Base-by-base conservation (phyloP, 768 basidiomycete species). In the Tricholoma saponaceum region DNA sequence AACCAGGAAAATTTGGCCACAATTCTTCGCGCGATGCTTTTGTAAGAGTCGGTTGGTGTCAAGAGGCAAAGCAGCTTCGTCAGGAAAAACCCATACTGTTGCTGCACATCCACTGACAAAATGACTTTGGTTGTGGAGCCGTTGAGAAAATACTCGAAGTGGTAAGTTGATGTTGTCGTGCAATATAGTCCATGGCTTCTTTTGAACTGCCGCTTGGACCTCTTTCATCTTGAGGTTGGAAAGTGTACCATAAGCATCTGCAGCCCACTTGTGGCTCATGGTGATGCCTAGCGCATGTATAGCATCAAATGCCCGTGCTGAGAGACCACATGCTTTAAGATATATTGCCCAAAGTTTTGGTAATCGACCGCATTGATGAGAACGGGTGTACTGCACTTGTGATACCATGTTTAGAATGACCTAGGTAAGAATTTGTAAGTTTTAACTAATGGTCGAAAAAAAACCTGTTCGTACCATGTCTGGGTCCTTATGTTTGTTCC, bases 131-230 rank as follows among this genome's bases (percentile, higher is more conserved):
- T 69, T 64, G 35, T 65, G n/a, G 0, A 66, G 35, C 10, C 61
- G 55, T 51, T 69, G 67, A 5, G 62, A 66, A 50, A 65, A 69
- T 2, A 67, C 65, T n/a, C 56, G 58, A n/a, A 66, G 51, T 13
- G 65, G 58, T 5, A 69, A 28, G 41, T 67, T 59, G 35, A 63
- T 35, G 32, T 69, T 69, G 55, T 69, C 62, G 50, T 67, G 64
- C 0, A 58, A 39, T 3, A 67, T 55, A 16, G 47, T 22, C 58
- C 59, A 66, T 8, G 60, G 67, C 13, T 32, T 23, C 3, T 52
- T 35, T 6, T 62, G 58, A 22, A 67, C 60, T 0, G 39, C n/a
- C 9, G 20, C 4, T 0, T 46, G 25, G 3, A 63, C 60, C 2
- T 35, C 43, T 0, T 57, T 39, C 61, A 66, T 64, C 14, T 30